Percentiles rank a stretch among this genome's conserved stretches.
phyloP scores from a whole-genome alignment of 345 rosid genomes.

The Dovyalis caffra region DNA sequence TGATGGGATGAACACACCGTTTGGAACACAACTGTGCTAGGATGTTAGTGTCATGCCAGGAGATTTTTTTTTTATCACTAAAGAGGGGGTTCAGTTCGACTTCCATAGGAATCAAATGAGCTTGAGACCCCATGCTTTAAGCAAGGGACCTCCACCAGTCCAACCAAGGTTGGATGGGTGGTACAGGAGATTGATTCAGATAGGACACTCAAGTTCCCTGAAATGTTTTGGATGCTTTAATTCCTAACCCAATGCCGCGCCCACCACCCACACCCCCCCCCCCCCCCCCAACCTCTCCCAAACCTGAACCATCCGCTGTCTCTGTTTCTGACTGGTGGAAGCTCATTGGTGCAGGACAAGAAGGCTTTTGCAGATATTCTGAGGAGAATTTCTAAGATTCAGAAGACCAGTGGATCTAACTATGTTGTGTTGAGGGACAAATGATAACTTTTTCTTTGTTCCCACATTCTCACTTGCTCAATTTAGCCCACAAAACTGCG shows the following conservation, averaged over 20 bases:
- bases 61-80: neutral
- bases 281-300: too few relatives aligned
- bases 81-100: neutral
- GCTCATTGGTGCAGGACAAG: slow-evolving; percentile 63
- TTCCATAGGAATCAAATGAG: too few relatives aligned
- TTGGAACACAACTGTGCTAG: neutral
- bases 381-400: slow-evolving; percentile 84
- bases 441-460: slow-evolving; percentile 16
- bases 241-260: too few relatives aligned
- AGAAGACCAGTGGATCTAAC: slow-evolving; percentile 69
- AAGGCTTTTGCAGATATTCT: slow-evolving; percentile 71
- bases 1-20: neutral
- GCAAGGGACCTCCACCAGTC: neutral
- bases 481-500: neutral
- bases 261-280: too few relatives aligned
- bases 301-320: too few relatives aligned
- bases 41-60: neutral
- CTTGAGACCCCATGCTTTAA: neutral
- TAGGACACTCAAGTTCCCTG: neutral
- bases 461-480: neutral
- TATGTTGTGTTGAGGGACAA: slow-evolving; percentile 74
- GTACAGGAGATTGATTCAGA: neutral
- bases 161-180: neutral
- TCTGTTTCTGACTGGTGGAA: neutral
- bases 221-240: neutral